A percentile compares a stretch with the other conserved stretches of the same genome.
Conservation (phyloP, 768 basidiomycete species). For the Tricholoma sp. region DNA sequence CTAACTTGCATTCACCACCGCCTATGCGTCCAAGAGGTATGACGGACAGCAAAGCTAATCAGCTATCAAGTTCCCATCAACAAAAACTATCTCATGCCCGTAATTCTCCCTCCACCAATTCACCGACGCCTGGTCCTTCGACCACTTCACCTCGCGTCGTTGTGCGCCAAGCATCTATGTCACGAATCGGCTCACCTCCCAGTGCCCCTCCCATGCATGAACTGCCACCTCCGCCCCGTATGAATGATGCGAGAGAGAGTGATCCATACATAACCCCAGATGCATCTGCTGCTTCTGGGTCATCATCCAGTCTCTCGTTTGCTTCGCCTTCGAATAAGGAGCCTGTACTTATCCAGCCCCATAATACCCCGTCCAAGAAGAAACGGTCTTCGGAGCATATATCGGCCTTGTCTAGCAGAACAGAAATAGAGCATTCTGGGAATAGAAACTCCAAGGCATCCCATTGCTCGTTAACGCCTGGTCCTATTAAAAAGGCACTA, state of each 20-base stretch:
- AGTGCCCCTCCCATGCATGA: slow-evolving; percentile 45
- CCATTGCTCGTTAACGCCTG: slow-evolving; percentile 21
- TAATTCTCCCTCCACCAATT: slow-evolving; percentile 7
- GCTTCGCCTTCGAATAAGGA: slow-evolving; percentile 31
- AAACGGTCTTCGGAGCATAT: slow-evolving; percentile 22
- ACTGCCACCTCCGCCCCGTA: slow-evolving; percentile 41
- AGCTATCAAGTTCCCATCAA: slow-evolving; percentile 28
- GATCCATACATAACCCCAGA: slow-evolving; percentile 11
- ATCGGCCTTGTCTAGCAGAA: slow-evolving; percentile 14
- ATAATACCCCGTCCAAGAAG: slow-evolving; percentile 21
- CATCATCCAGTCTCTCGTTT: slow-evolving; percentile 38
- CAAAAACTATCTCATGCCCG: slow-evolving; percentile 4
- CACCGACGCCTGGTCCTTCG: slow-evolving; percentile 11
- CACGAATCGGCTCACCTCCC: slow-evolving; percentile 37
- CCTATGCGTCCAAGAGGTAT: slow-evolving; percentile 43
- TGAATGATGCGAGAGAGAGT: slow-evolving; percentile 8
- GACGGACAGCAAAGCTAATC: slow-evolving; percentile 34
- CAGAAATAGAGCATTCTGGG: not conserved
- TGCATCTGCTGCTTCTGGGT: slow-evolving; percentile 21
- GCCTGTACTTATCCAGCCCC: slow-evolving; percentile 19
- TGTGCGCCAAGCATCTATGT: slow-evolving; percentile 38
- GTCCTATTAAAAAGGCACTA: slow-evolving; percentile 45
- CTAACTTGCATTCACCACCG: slow-evolving; percentile 28
- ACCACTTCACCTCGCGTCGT: slow-evolving; percentile 28
- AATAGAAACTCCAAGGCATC: slow-evolving; percentile 4